A percentile compares a stretch with the other conserved stretches of the same genome.
Conservation (phyloP, 441 rosid species). For the Kokia cookei region DNA sequence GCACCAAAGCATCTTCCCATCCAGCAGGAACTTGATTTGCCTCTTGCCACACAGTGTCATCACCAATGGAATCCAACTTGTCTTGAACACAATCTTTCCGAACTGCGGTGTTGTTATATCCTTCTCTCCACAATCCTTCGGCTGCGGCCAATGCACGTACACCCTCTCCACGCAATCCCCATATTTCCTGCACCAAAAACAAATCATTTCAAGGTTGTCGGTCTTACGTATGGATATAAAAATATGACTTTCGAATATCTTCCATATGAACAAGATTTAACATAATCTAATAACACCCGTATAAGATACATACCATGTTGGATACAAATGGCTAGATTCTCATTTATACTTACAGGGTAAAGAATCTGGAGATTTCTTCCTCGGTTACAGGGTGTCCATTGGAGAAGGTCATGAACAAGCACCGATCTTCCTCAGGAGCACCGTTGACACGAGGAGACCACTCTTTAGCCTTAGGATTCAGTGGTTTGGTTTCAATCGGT, state of each 20-base stretch:
- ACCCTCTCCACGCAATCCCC: constrained; percentile 33
- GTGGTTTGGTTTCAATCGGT: not conserved
- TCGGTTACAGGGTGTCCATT: constrained; percentile 35
- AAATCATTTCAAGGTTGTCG: not conserved
- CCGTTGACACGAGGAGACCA: constrained; percentile 17
- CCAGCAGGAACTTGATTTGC: not conserved
- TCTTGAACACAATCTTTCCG: not conserved
- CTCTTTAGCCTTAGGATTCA: constrained; percentile 31
- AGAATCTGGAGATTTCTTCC: constrained; percentile 21
- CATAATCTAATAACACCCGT: too few species aligned
- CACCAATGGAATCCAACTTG: not conserved
- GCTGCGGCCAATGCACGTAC: constrained; percentile 30
- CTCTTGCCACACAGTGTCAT: not conserved
- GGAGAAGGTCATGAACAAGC: constrained; percentile 42
- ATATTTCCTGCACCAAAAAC: constrained; percentile 16
- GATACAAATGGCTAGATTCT: not conserved
- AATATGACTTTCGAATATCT: too few species aligned
- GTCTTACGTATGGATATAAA: too few species aligned
- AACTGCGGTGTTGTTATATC: not conserved
- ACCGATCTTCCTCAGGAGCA: constrained; percentile 23
- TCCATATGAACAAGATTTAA: too few species aligned
- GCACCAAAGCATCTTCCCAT: not conserved
- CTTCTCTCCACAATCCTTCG: not conserved
- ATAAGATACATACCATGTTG: too few species aligned
- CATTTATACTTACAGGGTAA: constrained; percentile 17